These are phyloP conservation scores for Papiliotrema nemorosa DNA, from an alignment of 1,284 basidiomycete species.

Conservation along the genomic window DNA sequence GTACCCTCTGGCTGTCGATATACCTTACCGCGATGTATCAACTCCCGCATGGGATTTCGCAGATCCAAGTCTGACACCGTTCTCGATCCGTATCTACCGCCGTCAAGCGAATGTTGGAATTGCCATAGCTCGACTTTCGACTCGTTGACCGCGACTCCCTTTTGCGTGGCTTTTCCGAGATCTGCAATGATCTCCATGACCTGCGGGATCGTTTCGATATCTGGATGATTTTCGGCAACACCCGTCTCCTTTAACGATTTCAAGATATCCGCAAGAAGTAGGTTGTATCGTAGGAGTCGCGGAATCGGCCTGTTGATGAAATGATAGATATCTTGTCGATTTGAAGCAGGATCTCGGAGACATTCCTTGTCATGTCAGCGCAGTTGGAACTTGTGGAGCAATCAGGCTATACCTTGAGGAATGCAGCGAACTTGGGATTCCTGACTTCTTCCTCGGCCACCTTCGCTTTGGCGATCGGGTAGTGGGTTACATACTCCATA, in stretches of 20 bases:
- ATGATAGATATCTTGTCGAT: slow-evolving; percentile 76
- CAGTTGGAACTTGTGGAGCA: neutral
- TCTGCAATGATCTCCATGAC: slow-evolving; percentile 80
- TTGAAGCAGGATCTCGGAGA: slow-evolving; percentile 39
- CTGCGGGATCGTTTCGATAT: slow-evolving; percentile 71
- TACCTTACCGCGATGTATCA: slow-evolving; percentile 77
- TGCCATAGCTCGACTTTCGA: slow-evolving; percentile 82
- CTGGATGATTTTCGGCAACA: slow-evolving; percentile 69
- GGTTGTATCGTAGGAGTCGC: slow-evolving; percentile 79
- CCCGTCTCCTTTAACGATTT: slow-evolving; percentile 52
- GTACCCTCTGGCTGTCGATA: slow-evolving; percentile 80
- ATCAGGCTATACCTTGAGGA: slow-evolving; percentile 70
- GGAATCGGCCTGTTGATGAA: slow-evolving; percentile 87
- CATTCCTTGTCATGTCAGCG: slow-evolving; percentile 17
- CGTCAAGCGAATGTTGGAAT: slow-evolving; percentile 60
- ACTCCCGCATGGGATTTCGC: slow-evolving; percentile 70
- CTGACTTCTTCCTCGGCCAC: slow-evolving; percentile 81
- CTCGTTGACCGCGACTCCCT: slow-evolving; percentile 75
- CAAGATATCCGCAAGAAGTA: slow-evolving; percentile 74
- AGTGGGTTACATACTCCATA: slow-evolving; percentile 86
- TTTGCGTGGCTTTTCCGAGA: slow-evolving; percentile 77
- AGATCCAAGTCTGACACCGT: slow-evolving; percentile 83
- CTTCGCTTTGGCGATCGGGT: slow-evolving; percentile 86
- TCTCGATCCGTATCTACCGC: slow-evolving; percentile 70
- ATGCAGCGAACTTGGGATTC: slow-evolving; percentile 74